Evolutionary conservation across 371 early-diverging fungal species (phyloP).

Genomic region (Parasitella parasitica): DNA sequence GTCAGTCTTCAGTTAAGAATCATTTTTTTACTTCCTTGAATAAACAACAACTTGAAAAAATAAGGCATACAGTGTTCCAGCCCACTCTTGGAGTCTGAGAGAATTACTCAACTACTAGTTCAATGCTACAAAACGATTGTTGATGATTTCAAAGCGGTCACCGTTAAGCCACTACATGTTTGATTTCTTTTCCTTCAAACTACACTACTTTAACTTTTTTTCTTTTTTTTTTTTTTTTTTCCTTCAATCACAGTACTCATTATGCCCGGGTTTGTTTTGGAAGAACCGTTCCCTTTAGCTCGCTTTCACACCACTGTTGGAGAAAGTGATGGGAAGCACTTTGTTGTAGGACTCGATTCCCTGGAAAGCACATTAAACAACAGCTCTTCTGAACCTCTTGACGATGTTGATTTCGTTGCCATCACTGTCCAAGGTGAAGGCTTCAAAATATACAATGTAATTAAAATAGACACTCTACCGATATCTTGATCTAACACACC

Average conservation of each 20-base stretch:
- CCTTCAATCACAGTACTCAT: neutral
- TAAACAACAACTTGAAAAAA: neutral
- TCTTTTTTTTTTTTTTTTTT: neutral
- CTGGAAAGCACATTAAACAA: slow-evolving; percentile 32
- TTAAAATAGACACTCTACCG: too few species aligned
- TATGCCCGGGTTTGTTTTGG: slow-evolving; percentile 58
- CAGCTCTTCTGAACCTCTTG: slow-evolving; percentile 27
- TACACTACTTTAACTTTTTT: neutral
- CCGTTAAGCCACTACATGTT: neutral
- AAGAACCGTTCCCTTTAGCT: slow-evolving; percentile 62
- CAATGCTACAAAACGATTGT: too few species aligned
- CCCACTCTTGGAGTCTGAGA: too few species aligned
- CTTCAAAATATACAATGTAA: slow-evolving; percentile 59
- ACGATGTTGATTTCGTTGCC: slow-evolving; percentile 42
- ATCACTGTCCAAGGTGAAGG: slow-evolving; percentile 64
- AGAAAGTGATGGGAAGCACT: slow-evolving; percentile 21
- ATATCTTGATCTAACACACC: too few species aligned
- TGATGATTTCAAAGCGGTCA: neutral
- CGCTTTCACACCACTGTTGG: slow-evolving; percentile 51
- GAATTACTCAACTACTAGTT: too few species aligned
- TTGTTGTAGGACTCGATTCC: slow-evolving; percentile 43
- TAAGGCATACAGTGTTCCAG: too few species aligned
- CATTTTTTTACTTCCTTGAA: neutral
- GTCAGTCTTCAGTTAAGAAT: slow-evolving; percentile 54
- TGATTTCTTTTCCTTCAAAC: neutral